phyloP scores from a whole-genome alignment of 345 rosid species.

The Noccaea bulbosa region DNA sequence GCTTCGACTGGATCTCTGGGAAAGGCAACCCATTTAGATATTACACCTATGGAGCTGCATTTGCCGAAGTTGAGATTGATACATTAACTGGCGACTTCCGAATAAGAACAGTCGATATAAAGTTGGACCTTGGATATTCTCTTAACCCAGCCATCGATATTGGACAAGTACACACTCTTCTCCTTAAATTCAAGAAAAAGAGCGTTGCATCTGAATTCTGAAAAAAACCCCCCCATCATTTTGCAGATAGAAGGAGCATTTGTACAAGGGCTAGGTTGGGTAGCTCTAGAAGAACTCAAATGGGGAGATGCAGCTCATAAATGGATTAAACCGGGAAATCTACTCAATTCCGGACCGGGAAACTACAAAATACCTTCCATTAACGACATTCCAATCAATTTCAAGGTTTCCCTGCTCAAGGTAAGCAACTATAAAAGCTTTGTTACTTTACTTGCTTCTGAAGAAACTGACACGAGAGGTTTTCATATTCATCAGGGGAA shows the following conservation, averaged over 20 bases:
- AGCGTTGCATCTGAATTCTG: too few relatives aligned
- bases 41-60: slow-evolving; percentile 89
- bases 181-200: too few relatives aligned
- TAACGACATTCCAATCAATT: slow-evolving; percentile 78
- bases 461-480: slow-evolving; percentile 11
- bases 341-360: slow-evolving; percentile 88
- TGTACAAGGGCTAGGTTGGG: slow-evolving; percentile 94
- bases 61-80: slow-evolving; percentile 91
- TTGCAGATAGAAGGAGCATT: slow-evolving; percentile 94
- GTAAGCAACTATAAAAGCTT: slow-evolving; percentile 62
- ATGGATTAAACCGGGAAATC: slow-evolving; percentile 80
- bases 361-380: slow-evolving; percentile 91
- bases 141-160: slow-evolving; percentile 93
- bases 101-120: slow-evolving; percentile 68
- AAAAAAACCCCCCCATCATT: too few relatives aligned
- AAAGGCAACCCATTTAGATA: slow-evolving; percentile 80
- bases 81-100: slow-evolving; percentile 92
- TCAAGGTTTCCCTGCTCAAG: slow-evolving; percentile 84
- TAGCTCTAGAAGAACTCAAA: slow-evolving; percentile 90
- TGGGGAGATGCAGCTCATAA: slow-evolving; percentile 94
- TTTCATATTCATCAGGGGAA: slow-evolving; percentile 60
- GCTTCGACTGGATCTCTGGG: slow-evolving; percentile 83
- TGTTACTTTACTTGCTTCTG: background rate
- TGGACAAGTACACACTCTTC: slow-evolving; percentile 54
- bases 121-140: slow-evolving; percentile 88